Base-by-base conservation (phyloP, 305 asterid genomes). In the Fraxinus velutina region DNA sequence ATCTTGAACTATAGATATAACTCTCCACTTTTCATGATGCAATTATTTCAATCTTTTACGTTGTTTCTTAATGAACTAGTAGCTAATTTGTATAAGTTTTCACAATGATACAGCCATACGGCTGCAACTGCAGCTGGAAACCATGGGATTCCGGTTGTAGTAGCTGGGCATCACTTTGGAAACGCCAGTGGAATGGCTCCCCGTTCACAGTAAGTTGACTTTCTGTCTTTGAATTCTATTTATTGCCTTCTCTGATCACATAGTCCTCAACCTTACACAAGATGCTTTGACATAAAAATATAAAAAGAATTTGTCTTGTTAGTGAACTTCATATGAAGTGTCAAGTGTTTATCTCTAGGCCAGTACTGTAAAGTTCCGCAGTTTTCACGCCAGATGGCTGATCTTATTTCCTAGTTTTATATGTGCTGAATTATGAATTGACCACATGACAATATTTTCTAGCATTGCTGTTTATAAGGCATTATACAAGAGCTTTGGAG, bases 111-210 rank as follows among this genome's bases (percentile, higher is more conserved):
- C 93, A 96, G 99, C 88, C 99, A 96, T 86, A 96, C 99, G 42
- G 97, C 98, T 82, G 90, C 98, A 12, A 89, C 86, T 82, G 97
- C 98, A 73, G 94, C 99, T 33, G 99, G 98, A 82, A 96, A 96
- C 88, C 98, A 96, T 80, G 99, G 98, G 76, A 84, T 96, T 86
- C 86, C 89, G 77, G 99, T 96, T 76, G 91, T 93, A 78, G 99
- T 94, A 82, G 93, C 98, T 84, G 98, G 93, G 12, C 94, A 96
- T 89, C 78, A 82, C 75, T 94, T 96, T 84, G 99, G 99, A 80
- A 90, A 96, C 89, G 99, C 99, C 74, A 96, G 99, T 86, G 99
- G 99, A 80, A 96, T 96, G 98, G 98, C 99, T 85, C 99, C 98
- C 81, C 98, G 94, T 85, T 78, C 99, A 33, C 99, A 96, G 99